These are phyloP conservation scores for Camelina laxa DNA, from an alignment of 345 rosid species.

Conservation along the genomic window DNA sequence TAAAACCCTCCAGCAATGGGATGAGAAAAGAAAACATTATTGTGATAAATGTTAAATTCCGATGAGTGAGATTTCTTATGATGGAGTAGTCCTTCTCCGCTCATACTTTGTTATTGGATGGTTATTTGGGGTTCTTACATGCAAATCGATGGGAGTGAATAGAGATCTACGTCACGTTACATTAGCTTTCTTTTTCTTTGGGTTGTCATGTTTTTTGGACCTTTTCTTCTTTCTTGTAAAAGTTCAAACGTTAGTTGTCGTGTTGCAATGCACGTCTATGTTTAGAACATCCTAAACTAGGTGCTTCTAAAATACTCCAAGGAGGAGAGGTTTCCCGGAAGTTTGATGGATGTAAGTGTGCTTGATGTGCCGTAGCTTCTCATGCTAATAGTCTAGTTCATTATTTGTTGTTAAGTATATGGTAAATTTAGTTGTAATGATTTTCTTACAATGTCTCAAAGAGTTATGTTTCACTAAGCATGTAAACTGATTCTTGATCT, in stretches of 20 bases:
- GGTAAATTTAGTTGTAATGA: too few relatives aligned
- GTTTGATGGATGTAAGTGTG: neutral
- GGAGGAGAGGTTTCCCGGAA: neutral
- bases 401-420: too few relatives aligned
- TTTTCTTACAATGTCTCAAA: too few relatives aligned
- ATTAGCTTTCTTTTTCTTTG: neutral
- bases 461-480: too few relatives aligned
- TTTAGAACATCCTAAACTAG: constrained; percentile 21
- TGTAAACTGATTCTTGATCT: constrained; percentile 13
- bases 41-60: constrained; percentile 5
- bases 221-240: constrained; percentile 10
- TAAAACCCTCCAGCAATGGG: neutral
- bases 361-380: neutral
- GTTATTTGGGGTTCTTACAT: neutral
- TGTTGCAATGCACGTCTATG: neutral
- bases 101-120: neutral
- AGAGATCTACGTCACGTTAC: constrained; percentile 29
- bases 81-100: neutral
- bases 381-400: too few relatives aligned
- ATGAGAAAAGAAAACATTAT: constrained; percentile 22
- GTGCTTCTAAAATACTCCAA: constrained; percentile 2
- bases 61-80: neutral
- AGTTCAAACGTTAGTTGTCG: constrained; percentile 14
- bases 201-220: constrained; percentile 21
- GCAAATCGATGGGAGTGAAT: constrained; percentile 7